Conservation (phyloP, 192 early-diverging fungal genomes). For the Coemansia sp. region DNA sequence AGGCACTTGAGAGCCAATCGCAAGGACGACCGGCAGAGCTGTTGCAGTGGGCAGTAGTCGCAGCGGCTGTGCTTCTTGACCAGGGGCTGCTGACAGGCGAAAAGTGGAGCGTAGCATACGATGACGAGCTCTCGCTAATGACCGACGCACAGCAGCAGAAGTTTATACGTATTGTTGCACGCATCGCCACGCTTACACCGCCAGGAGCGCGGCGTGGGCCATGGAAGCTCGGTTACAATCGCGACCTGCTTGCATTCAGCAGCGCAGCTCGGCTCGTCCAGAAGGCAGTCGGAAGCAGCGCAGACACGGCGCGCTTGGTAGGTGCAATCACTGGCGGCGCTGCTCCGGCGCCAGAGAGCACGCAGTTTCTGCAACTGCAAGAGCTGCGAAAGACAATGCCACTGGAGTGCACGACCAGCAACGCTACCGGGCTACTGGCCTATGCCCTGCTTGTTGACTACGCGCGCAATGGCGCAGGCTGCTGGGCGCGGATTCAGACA, state of each 20-base stretch:
- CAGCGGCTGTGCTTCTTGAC: slow-evolving; percentile 31
- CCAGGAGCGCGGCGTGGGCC: slow-evolving; percentile 18
- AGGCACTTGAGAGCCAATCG: slow-evolving; percentile 12
- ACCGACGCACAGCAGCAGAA: slow-evolving; percentile 22
- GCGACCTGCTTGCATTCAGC: slow-evolving; percentile 73
- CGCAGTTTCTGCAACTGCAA: slow-evolving; percentile 8
- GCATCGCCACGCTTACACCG: slow-evolving; percentile 47
- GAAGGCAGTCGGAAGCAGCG: slow-evolving; percentile 19
- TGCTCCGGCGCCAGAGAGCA: neutral
- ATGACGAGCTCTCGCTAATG: slow-evolving; percentile 21
- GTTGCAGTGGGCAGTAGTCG: slow-evolving; percentile 39
- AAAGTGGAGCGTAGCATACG: slow-evolving; percentile 49
- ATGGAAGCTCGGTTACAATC: slow-evolving; percentile 60
- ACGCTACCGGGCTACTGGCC: slow-evolving; percentile 30
- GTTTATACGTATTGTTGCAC: slow-evolving; percentile 21
- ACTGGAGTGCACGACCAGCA: slow-evolving; percentile 30
- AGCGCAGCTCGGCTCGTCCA: slow-evolving; percentile 62
- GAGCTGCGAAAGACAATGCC: slow-evolving; percentile 21
- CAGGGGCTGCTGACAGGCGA: slow-evolving; percentile 40
- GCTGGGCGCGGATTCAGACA: slow-evolving; percentile 25
- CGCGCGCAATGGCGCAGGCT: slow-evolving; percentile 19
- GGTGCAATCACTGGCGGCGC: neutral
- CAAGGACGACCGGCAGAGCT: neutral
- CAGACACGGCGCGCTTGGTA: slow-evolving; percentile 27
- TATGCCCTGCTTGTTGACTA: slow-evolving; percentile 33